Base-by-base conservation (phyloP, 1,284 basidiomycete species). In the Puccinia polysora region DNA sequence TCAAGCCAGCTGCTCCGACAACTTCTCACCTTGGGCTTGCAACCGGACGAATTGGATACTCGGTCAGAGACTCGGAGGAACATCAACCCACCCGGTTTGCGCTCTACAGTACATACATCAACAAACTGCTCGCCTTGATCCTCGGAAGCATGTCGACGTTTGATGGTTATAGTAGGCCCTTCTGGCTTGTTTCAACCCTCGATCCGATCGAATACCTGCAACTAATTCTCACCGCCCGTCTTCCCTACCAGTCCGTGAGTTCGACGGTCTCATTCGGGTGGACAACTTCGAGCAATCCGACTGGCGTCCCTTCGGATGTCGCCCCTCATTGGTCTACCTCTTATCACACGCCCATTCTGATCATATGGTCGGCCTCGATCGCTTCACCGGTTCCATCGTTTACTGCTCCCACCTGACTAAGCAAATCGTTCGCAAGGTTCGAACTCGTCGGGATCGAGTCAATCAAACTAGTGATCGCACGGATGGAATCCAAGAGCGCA, bases 341-440 rank as follows among this genome's bases (percentile, higher is more conserved):
- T 73, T 79, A 23, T 77, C 77, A 4, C 78, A 79, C 67, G 74
- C 76, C n/a, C 78, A 79, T 60, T 76, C 77, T 25, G 78, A 79
- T 64, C 78, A 79, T 62, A 75, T 78, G 72, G 74, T 71, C 47
- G 78, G 78, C 1, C 75, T 79, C 38, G 74, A 75, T 18, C 73
- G 73, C 2, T 59, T 58, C 38, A 14, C 32, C 20, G 23, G 38
- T 23, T 75, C 75, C 10, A 73, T 75, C 20, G 75, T 78, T 75
- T 77, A 77, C 52, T 78, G 78, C 67, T 76, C 74, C 10, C 25
- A 49, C 5, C 67, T 74, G 40, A 78, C 77, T 36, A 77, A 76
- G 53, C 45, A 74, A 20, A 75, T 78, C 15, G 65, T 78, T 1
- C 75, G 78, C 50, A 74, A 75, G 23, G 74, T 77, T 55, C 76